phyloP scores from a whole-genome alignment of 805 yeast genomes.

The Metschnikowia cubensis region DNA sequence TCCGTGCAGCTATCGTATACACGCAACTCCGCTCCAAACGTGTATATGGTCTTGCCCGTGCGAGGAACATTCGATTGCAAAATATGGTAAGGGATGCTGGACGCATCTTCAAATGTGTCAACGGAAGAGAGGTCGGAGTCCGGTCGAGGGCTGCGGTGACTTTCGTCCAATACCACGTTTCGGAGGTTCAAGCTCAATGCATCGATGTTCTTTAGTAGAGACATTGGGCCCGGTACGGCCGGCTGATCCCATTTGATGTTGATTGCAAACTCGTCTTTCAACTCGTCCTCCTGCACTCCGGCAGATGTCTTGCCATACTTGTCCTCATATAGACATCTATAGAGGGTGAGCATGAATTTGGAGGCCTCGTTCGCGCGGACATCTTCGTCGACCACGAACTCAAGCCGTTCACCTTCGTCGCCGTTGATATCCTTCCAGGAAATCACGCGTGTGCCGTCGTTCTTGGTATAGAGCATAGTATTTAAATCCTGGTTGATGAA shows the following conservation, averaged over 20 bases:
- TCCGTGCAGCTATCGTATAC: slow-evolving; percentile 52
- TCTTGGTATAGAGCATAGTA: slow-evolving; percentile 49
- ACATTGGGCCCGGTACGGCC: background rate
- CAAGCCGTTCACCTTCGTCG: slow-evolving; percentile 81
- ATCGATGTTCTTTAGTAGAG: slow-evolving; percentile 1
- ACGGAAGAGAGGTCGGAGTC: slow-evolving; percentile 11
- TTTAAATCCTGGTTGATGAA: slow-evolving; percentile 58
- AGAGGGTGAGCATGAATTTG: slow-evolving; percentile 57
- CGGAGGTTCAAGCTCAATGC: slow-evolving; percentile 1
- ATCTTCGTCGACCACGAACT: slow-evolving; percentile 65
- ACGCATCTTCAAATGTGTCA: slow-evolving; percentile 17
- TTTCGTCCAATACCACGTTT: background rate
- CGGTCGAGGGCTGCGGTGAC: background rate
- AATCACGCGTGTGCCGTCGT: slow-evolving; percentile 54
- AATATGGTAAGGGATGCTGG: slow-evolving; percentile 13
- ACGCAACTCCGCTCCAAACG: slow-evolving; percentile 41
- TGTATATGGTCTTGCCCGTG: slow-evolving; percentile 18
- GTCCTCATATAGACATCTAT: slow-evolving; percentile 71
- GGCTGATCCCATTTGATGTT: background rate
- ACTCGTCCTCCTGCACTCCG: slow-evolving; percentile 33
- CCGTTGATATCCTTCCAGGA: slow-evolving; percentile 83
- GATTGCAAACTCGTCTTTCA: slow-evolving; percentile 9
- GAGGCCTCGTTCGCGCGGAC: slow-evolving; percentile 55
- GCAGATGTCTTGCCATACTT: slow-evolving; percentile 57
- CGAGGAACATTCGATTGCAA: slow-evolving; percentile 11